Base-by-base conservation (phyloP, 202 grass and related monocot species). In the Carex arenaria region DNA sequence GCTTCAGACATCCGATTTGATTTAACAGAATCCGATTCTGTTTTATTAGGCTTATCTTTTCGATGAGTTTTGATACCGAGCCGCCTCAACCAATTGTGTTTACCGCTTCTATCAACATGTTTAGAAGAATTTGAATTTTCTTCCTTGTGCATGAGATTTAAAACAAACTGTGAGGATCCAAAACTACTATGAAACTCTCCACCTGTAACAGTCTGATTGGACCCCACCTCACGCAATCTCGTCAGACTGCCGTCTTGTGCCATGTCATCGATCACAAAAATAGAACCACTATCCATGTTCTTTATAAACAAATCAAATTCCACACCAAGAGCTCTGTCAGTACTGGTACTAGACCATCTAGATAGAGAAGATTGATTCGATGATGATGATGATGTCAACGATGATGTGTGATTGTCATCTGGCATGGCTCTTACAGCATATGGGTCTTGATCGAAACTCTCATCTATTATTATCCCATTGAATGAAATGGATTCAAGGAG, bases 71-170 rank as follows among this genome's bases (percentile, higher is more conserved):
- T 78, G 82, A 61, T 34, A 56, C 84, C 88, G 15, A 89, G 76
- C 82, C 72, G 75, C 28, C 80, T 80, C 71, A 89, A 71, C 88
- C 88, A 89, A 55, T 80, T 68, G 61, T 70, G 56, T 55, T 62
- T 84, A 67, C 38, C 68, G 22, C 26, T 69, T 62, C 40, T 85
- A 63, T 63, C 71, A 5, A 17, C 19, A 59, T 77, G 72, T 54
- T 56, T 78, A 14, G 78, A 60, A 20, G 83, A 15, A 52, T 31
- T 59, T 20, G 83, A 15, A 52, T 31, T 59, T 73, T 75, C 59
- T 69, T 88, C 86, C 32, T 59, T 61, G 7, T 70, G 72, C 75
- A 84, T 88, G 22, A 80, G 52, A 65, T 64, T 60, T 52, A 84
- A 38, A 15, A 66, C 47, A 4, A 72, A 80, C 20, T 82, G 62